Evolutionary conservation across 192 early-diverging fungal species (phyloP).

Genomic region (Coemansia sp.): DNA sequence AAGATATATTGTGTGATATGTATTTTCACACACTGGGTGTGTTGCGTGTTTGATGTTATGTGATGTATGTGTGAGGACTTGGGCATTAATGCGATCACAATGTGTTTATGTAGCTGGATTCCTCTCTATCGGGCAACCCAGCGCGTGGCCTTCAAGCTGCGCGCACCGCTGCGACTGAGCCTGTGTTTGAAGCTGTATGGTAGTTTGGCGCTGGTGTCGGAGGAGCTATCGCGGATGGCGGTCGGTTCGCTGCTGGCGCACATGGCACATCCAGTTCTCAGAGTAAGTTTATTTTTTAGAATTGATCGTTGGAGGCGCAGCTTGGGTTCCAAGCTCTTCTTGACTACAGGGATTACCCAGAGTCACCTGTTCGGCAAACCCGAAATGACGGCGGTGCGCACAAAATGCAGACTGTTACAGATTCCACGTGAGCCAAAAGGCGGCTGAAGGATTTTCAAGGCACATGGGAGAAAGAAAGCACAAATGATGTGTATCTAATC

Average conservation of each 20-base stretch:
- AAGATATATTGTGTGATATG: too few species aligned
- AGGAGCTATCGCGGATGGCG: slow-evolving; percentile 24
- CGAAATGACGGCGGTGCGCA: too few species aligned
- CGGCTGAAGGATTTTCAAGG: not conserved
- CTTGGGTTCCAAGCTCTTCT: not conserved
- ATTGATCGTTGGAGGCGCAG: not conserved
- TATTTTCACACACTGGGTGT: too few species aligned
- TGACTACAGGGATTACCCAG: too few species aligned
- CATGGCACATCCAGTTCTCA: slow-evolving; percentile 37
- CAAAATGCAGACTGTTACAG: not conserved
- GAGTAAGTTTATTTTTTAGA: slow-evolving; percentile 21
- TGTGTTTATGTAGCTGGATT: slow-evolving; percentile 33
- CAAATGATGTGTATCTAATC: not conserved
- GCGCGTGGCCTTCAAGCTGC: slow-evolving; percentile 41
- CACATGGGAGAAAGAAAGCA: not conserved
- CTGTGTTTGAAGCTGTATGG: slow-evolving; percentile 53
- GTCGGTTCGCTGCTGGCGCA: slow-evolving; percentile 36
- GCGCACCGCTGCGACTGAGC: slow-evolving; percentile 34
- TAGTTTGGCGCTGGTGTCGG: slow-evolving; percentile 41
- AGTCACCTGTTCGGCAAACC: too few species aligned
- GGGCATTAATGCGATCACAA: slow-evolving; percentile 10
- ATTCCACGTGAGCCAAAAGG: slow-evolving; percentile 3
- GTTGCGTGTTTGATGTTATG: slow-evolving; percentile 1
- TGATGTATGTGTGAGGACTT: slow-evolving; percentile 4
- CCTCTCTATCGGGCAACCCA: slow-evolving; percentile 41